Conservation (phyloP, 2,329 filamentous ascomycete genomes). For the Colletotrichum tropicale region DNA sequence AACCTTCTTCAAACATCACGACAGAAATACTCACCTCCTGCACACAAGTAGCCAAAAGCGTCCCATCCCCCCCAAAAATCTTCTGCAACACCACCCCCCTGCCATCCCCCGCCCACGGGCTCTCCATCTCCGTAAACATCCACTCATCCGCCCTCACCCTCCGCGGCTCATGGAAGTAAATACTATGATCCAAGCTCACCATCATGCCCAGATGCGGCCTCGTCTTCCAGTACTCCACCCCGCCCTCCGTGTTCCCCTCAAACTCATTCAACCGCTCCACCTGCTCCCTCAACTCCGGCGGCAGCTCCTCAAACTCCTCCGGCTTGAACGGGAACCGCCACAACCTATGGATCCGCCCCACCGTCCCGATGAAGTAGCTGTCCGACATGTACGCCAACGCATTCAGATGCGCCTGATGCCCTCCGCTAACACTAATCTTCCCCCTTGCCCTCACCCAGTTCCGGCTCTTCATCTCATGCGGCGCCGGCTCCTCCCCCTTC, state of each 20-base stretch:
- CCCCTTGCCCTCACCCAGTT: slow-evolving; percentile 81
- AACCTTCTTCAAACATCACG: not conserved
- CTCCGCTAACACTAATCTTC: slow-evolving; percentile 73
- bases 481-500: slow-evolving; percentile 46
- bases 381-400: slow-evolving; percentile 95
- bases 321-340: slow-evolving; percentile 71
- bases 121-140: slow-evolving; percentile 82
- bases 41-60: slow-evolving; percentile 76
- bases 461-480: slow-evolving; percentile 5
- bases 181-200: slow-evolving; percentile 79
- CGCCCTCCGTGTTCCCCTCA: slow-evolving; percentile 45
- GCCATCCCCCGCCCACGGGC: slow-evolving; percentile 80
- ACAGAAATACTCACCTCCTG: slow-evolving; percentile 67
- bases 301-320: slow-evolving; percentile 56
- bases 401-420: slow-evolving; percentile 80
- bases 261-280: slow-evolving; percentile 43
- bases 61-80: slow-evolving; percentile 74
- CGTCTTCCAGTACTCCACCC: slow-evolving; percentile 52
- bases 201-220: slow-evolving; percentile 78
- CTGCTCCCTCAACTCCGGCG: slow-evolving; percentile 42
- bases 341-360: slow-evolving; percentile 79
- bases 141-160: slow-evolving; percentile 70
- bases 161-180: slow-evolving; percentile 69
- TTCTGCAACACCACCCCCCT: slow-evolving; percentile 77
- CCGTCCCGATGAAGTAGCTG: slow-evolving; percentile 90